These are phyloP conservation scores for Trichoderma endophyticum DNA, from an alignment of 2,329 filamentous ascomycete genomes.

Conservation along the genomic window DNA sequence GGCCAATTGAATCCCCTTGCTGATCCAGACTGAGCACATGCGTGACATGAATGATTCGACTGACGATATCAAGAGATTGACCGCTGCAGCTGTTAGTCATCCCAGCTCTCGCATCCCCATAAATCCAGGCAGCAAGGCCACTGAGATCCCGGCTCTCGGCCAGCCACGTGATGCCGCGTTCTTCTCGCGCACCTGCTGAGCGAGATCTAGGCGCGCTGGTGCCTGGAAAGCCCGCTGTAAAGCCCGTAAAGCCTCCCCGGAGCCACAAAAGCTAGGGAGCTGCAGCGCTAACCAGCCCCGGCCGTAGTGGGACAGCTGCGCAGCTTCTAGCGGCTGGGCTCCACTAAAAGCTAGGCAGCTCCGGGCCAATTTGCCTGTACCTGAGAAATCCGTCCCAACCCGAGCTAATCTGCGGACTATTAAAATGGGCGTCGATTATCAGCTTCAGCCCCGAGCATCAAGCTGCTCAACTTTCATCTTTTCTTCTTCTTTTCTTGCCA, in stretches of 20 bases:
- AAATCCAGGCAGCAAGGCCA: conserved; percentile 15
- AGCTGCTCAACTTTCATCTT: not conserved
- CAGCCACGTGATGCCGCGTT: conserved; percentile 29
- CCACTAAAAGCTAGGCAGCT: conserved; percentile 10
- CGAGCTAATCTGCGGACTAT: not conserved
- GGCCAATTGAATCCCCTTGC: not conserved
- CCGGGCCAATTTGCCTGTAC: not conserved
- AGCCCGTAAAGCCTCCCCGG: not conserved
- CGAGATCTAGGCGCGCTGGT: conserved; percentile 25
- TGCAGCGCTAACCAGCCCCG: not conserved
- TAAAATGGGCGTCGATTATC: not conserved
- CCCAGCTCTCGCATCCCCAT: not conserved
- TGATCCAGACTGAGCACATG: not conserved
- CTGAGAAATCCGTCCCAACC: not conserved
- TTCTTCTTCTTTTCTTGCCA: not conserved
- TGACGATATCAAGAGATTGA: not conserved
- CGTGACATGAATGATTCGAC: not conserved
- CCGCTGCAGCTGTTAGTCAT: not conserved
- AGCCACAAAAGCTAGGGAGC: not conserved
- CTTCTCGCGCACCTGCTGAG: conserved; percentile 22
- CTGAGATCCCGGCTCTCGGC: not conserved
- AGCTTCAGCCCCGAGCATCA: not conserved
- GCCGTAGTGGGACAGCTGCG: not conserved
- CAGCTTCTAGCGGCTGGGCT: not conserved
- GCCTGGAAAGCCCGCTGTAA: conserved; percentile 20